These are phyloP conservation scores for Lachnellula suecica DNA, from an alignment of 2,329 filamentous ascomycete genomes.

Conservation along the genomic window DNA sequence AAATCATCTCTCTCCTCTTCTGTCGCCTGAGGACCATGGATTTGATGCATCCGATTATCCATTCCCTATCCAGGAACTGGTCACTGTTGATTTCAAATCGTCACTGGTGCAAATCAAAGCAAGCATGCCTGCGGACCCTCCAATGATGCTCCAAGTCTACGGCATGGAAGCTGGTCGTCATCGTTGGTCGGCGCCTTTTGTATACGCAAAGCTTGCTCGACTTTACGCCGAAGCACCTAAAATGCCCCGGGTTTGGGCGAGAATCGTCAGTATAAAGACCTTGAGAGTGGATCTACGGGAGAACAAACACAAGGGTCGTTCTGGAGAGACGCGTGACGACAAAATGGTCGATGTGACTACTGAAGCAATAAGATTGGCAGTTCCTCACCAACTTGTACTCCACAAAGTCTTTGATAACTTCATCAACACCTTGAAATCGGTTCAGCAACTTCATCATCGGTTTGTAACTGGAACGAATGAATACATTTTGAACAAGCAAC, in stretches of 20 bases:
- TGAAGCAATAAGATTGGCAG: conserved; percentile 82
- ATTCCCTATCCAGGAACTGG: conserved; percentile 54
- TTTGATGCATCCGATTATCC: conserved; percentile 27
- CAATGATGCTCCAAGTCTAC: conserved; percentile 86
- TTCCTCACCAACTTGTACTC: conserved; percentile 89
- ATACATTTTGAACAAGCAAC: conserved; percentile 81
- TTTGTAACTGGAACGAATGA: conserved; percentile 87
- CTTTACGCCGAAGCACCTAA: conserved; percentile 85
- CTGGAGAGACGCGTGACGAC: conserved; percentile 63
- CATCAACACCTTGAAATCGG: conserved; percentile 82
- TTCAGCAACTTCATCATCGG: conserved; percentile 87
- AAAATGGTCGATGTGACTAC: conserved; percentile 80
- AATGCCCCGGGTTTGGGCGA: conserved; percentile 80
- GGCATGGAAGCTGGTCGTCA: conserved; percentile 80
- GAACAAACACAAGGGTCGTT: conserved; percentile 65
- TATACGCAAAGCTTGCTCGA: conserved; percentile 75
- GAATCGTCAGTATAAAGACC: conserved; percentile 80
- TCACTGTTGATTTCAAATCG: conserved; percentile 80
- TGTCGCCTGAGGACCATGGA: conserved; percentile 24
- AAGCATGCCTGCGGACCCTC: conserved; percentile 84
- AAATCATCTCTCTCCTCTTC: conserved; percentile 28
- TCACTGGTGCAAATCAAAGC: conserved; percentile 85
- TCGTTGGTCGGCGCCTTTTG: conserved; percentile 81
- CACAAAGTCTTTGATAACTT: conserved; percentile 93
- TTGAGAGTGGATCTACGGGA: conserved; percentile 79